Conservation (phyloP, 176 grass and related monocot genomes). For the Hsuehochloa calcarea region DNA sequence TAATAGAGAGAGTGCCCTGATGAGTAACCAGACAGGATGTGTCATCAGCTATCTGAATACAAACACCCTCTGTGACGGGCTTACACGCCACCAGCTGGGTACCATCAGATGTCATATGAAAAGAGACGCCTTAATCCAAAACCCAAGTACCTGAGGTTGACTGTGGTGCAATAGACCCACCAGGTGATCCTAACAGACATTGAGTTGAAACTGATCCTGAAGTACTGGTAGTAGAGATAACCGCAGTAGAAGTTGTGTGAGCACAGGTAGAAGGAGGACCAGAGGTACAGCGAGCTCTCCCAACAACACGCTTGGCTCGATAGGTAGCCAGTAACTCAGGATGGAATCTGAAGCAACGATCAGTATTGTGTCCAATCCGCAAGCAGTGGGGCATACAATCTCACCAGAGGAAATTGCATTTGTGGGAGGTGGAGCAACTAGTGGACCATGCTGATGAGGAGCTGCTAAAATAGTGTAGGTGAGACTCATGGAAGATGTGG, state of each 20-base stretch:
- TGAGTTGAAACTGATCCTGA: not conserved
- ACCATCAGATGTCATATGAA: not conserved
- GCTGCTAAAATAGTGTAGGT: not conserved
- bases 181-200: not conserved
- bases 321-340: not conserved
- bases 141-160: no score
- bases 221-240: not conserved
- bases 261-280: not conserved
- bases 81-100: not conserved
- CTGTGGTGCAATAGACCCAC: not conserved
- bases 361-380: not conserved
- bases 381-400: not conserved
- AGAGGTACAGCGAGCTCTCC: not conserved
- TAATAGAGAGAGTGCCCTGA: not conserved
- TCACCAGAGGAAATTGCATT: not conserved
- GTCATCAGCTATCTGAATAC: not conserved
- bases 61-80: not conserved
- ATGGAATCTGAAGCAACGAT: not conserved
- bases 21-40: no score
- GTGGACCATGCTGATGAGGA: not conserved
- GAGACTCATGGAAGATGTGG: accelerated
- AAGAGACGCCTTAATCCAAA: not conserved
- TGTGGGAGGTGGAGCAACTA: not conserved
- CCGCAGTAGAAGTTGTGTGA: not conserved
- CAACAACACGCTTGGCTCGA: not conserved